Conservation (phyloP, 768 basidiomycete species). For the Leccinellum luteum region DNA sequence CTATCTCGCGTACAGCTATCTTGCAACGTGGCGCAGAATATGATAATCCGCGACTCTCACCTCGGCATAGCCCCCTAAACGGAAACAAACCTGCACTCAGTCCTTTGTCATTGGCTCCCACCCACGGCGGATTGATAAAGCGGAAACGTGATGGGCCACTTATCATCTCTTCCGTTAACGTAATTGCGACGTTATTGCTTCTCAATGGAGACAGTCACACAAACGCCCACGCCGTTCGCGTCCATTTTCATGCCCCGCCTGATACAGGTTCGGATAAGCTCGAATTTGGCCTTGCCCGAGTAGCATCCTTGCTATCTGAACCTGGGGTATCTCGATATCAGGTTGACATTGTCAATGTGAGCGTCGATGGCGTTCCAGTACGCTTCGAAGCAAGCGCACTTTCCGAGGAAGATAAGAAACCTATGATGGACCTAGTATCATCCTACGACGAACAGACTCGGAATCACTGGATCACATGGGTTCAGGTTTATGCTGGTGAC, state of each 20-base stretch:
- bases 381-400: conserved; percentile 52
- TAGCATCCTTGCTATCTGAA: conserved; percentile 18
- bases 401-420: conserved; percentile 35
- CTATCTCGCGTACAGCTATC: conserved; percentile 27
- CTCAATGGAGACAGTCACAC: conserved; percentile 27
- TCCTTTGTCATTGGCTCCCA: conserved; percentile 11
- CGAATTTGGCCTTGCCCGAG: conserved; percentile 68
- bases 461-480: conserved; percentile 65
- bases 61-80: conserved; percentile 19
- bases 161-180: conserved; percentile 59
- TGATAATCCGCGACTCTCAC: conserved; percentile 21
- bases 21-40: conserved; percentile 21
- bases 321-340: conserved; percentile 35
- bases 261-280: conserved; percentile 68
- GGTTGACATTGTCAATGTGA: conserved; percentile 53
- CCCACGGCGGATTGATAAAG: conserved; percentile 33
- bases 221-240: conserved; percentile 57
- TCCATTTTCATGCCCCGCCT: conserved; percentile 54
- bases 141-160: conserved; percentile 53
- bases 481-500: conserved; percentile 55
- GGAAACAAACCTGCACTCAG: conserved; percentile 15
- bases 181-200: conserved; percentile 51
- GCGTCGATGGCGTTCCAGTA: conserved; percentile 63
- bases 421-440: conserved; percentile 35
- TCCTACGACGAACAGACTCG: conserved; percentile 53